A percentile compares a stretch with the other conserved stretches of the same genome.
Evolutionary conservation across 169 alveolate species (phyloP).

Genomic region (Plasmodium gallinaceum): DNA sequence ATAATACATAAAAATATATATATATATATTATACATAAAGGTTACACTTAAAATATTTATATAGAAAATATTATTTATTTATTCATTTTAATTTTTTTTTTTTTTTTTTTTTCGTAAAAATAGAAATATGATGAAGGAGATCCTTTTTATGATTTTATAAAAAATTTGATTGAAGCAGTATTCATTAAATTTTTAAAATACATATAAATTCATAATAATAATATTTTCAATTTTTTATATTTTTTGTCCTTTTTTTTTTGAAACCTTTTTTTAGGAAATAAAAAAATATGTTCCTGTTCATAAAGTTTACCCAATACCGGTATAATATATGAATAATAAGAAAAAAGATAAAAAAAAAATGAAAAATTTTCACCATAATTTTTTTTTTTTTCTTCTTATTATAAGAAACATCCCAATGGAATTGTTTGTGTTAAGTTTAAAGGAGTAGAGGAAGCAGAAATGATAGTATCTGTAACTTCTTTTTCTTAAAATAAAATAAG

Average conservation of each 20-base stretch:
- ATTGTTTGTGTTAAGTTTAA: slow-evolving; percentile 89
- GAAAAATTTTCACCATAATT: slow-evolving; percentile 77
- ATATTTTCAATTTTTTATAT: neutral
- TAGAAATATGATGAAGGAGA: slow-evolving; percentile 83
- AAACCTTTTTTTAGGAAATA: slow-evolving; percentile 28
- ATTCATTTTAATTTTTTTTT: neutral
- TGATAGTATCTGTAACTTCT: slow-evolving; percentile 72
- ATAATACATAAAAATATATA: neutral
- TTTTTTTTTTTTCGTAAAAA: slow-evolving; percentile 17
- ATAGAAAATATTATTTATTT: no score
- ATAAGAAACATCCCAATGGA: slow-evolving; percentile 90
- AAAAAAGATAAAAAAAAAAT: slow-evolving; percentile 32
- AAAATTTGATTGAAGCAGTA: slow-evolving; percentile 72
- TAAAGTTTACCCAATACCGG: slow-evolving; percentile 77
- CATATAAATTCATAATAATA: neutral
- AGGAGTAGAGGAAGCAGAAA: slow-evolving; percentile 88
- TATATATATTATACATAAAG: neutral
- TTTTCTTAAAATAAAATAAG: neutral
- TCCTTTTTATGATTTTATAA: slow-evolving; percentile 77
- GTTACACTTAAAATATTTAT: no score
- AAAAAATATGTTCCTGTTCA: slow-evolving; percentile 61
- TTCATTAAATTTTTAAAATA: neutral
- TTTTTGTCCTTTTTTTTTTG: slow-evolving; percentile 4
- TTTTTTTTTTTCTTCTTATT: slow-evolving; percentile 53
- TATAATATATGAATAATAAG: slow-evolving; percentile 25